Evolutionary conservation across 352 stramenopile species (phyloP), one percentile per base, ranked within the genome.

Genomic region (Pythium pyrilobum): DNA sequence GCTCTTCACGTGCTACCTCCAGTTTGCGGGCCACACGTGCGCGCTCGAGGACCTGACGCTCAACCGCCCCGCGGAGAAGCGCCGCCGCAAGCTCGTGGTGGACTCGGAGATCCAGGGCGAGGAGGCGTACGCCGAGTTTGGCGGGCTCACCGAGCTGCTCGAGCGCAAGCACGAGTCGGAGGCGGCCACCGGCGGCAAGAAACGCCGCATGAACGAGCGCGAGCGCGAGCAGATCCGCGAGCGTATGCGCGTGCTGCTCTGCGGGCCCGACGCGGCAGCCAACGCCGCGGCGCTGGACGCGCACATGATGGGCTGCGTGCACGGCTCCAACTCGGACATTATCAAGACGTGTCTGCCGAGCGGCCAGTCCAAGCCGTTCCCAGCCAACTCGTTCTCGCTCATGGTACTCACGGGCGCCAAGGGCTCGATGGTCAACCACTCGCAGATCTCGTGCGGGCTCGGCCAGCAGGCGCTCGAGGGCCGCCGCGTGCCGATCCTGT

Each of bases 401-500:
- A 99, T 99, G 97, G 96, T 99, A 20, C 85, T 97, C 12, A 99
- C 97, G 28, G 98, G 98, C 61, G 97, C 97, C 18, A 99, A 99
- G 81, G 98, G 98, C 12, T 99, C 95, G 32, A 98, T 98, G 76
- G 97, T 99, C 11, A 99, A 99, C 81, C 97, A 99, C 74, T 99
- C 96, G 27, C 91, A 98, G 71, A 97, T 99, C 49, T 98, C 95
- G 32, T 99, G 97, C 78, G 96, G 90, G 48, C 81, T 99, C 31
- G 98, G 98, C 37, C 98, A 99, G 69, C 98, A 99, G 68, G 96
- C 96, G 21, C 79, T 99, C 9, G 98, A 99, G 78, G 98, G 98
- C 31, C 86, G 97, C 25, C 95, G 98, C 69, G 97, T 99, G 53
- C 98, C 97, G 27, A 91, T 98, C 46, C 94, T 99, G 59, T 96